phyloP scores from a whole-genome alignment of 2,329 filamentous ascomycete species.

The Alternaria arborescens region DNA sequence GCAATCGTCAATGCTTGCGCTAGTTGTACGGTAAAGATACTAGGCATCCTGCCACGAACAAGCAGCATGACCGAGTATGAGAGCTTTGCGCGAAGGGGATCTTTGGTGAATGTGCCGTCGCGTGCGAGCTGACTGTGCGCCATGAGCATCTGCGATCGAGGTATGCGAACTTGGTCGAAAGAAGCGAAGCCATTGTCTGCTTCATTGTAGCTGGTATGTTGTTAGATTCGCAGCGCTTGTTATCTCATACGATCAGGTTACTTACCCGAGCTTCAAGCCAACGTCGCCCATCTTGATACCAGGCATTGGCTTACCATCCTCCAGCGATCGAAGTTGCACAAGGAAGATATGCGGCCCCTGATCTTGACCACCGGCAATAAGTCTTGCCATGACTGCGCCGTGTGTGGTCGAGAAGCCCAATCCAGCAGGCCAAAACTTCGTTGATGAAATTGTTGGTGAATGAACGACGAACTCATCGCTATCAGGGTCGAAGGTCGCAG shows the following conservation, averaged over 20 bases:
- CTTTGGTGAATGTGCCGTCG: constrained; percentile 54
- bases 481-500: constrained; percentile 55
- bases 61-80: constrained; percentile 59
- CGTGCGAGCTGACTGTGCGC: constrained; percentile 57
- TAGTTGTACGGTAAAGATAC: constrained; percentile 58
- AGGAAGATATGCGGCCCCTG: constrained; percentile 61
- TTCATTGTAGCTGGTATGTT: constrained; percentile 50
- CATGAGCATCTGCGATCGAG: constrained; percentile 59
- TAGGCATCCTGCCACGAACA: constrained; percentile 54
- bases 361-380: constrained; percentile 49
- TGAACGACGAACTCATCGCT: constrained; percentile 58
- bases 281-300: constrained; percentile 61
- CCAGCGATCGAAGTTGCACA: constrained; percentile 57
- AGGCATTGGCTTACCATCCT: constrained; percentile 55
- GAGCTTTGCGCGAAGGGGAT: constrained; percentile 53
- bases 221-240: constrained; percentile 29
- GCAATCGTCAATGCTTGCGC: constrained; percentile 62
- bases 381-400: constrained; percentile 58
- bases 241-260: not conserved
- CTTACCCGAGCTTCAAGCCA: constrained; percentile 53
- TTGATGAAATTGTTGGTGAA: constrained; percentile 54
- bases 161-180: constrained; percentile 56
- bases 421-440: constrained; percentile 31
- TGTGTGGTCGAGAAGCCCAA: constrained; percentile 29
- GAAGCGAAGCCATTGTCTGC: constrained; percentile 62